Conservation (phyloP, 345 rosid genomes). For the Capsella bursapastoris region DNA sequence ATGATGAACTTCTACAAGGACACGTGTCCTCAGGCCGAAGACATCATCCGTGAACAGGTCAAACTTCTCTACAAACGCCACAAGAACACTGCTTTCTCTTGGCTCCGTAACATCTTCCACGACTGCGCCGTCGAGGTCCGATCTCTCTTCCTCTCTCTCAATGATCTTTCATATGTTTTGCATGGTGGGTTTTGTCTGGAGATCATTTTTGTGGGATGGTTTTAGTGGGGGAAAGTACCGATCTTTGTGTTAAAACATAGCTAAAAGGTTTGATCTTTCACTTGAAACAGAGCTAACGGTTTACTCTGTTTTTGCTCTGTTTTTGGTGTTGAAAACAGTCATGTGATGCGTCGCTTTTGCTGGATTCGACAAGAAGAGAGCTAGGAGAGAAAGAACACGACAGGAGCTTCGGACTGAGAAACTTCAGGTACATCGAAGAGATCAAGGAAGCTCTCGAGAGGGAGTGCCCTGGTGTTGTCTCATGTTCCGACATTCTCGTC, state of each 20-base stretch:
- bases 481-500: conserved; percentile 87
- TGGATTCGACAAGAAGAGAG: conserved; percentile 94
- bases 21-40: conserved; percentile 95
- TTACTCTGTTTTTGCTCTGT: conserved; percentile 8
- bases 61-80: conserved; percentile 95
- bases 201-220: no score
- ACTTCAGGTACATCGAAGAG: conserved; percentile 90
- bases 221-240: no score
- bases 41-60: conserved; percentile 85
- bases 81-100: conserved; percentile 99
- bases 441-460: conserved; percentile 95
- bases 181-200: not conserved
- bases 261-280: not conserved
- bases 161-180: conserved; percentile 2
- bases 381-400: conserved; percentile 96
- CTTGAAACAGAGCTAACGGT: not conserved
- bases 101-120: conserved; percentile 99
- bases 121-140: conserved; percentile 92
- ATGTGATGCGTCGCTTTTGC: conserved; percentile 92
- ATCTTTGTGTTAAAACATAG: conserved; percentile 12
- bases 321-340: conserved; percentile 52
- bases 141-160: not conserved
- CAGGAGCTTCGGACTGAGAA: conserved; percentile 93
- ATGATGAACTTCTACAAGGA: conserved; percentile 85
- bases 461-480: conserved; percentile 93